Percentiles rank a stretch among this genome's conserved stretches.
Conservation (phyloP, 2,329 filamentous ascomycete genomes). For the Daldinia sp. region DNA sequence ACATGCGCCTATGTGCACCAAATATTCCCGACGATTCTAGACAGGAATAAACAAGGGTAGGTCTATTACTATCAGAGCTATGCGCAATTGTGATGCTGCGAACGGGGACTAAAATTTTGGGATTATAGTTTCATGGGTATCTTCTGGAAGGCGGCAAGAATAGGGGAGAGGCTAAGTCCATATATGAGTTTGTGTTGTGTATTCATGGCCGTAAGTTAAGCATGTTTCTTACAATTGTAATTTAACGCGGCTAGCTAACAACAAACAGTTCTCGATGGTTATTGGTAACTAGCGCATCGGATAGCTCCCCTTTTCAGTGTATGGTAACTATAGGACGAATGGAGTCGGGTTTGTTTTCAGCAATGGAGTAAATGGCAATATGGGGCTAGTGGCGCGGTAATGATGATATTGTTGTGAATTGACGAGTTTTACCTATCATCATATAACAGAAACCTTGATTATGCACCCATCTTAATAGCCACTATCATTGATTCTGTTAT, state of each 20-base stretch:
- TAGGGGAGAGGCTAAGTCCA: conserved; percentile 92
- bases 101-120: conserved; percentile 13
- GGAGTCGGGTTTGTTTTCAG: conserved; percentile 40
- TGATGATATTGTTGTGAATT: conserved; percentile 3
- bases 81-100: conserved; percentile 19
- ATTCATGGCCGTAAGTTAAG: conserved; percentile 83
- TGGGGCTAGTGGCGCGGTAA: neutral
- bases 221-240: neutral
- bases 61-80: conserved; percentile 42
- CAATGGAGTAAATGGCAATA: conserved; percentile 15
- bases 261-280: conserved; percentile 49
- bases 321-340: conserved; percentile 27
- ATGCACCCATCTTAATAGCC: neutral
- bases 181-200: conserved; percentile 96
- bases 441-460: conserved; percentile 7
- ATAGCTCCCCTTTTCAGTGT: conserved; percentile 5
- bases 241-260: conserved; percentile 20
- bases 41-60: conserved; percentile 92
- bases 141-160: conserved; percentile 95
- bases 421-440: conserved; percentile 1
- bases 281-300: conserved; percentile 46
- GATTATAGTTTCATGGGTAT: conserved; percentile 77
- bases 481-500: conserved; percentile 4
- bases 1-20: conserved; percentile 94
- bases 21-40: conserved; percentile 88